phyloP scores from a whole-genome alignment of 192 early-diverging fungal species.

The Endogone sp. region DNA sequence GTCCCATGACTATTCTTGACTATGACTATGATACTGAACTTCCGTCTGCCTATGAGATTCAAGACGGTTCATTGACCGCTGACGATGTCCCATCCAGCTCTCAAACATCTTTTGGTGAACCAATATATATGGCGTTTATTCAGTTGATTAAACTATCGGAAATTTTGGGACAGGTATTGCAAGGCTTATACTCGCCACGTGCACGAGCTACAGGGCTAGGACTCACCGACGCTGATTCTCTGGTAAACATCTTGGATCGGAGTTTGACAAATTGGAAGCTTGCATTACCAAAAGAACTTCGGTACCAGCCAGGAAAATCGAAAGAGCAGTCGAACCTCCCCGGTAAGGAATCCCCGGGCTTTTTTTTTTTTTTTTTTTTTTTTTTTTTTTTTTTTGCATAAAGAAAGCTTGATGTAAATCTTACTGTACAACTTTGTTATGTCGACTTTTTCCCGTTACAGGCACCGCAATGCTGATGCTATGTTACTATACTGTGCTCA shows the following conservation, averaged over 20 bases:
- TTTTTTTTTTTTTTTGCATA: no score
- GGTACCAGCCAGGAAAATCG: neutral
- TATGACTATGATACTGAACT: conserved; percentile 30
- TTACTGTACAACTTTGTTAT: no score
- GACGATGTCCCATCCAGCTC: no score
- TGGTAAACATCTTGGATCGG: conserved; percentile 28
- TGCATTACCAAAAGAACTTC: conserved; percentile 24
- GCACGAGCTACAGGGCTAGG: conserved; percentile 20
- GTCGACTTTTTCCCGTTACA: no score
- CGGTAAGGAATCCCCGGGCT: no score
- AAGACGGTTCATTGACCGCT: neutral
- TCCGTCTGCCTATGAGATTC: conserved; percentile 22
- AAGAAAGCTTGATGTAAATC: no score
- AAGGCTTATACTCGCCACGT: conserved; percentile 31
- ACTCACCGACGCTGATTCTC: conserved; percentile 2
- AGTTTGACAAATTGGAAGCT: conserved; percentile 32
- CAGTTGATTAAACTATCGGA: conserved; percentile 31
- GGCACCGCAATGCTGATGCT: conserved; percentile 1
- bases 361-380: no score
- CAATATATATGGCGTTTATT: conserved; percentile 28
- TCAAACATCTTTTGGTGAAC: neutral
- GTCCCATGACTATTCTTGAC: conserved; percentile 39
- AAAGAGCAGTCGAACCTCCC: no score
- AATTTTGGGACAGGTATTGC: conserved; percentile 29
- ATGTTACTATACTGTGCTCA: conserved; percentile 29